A percentile compares a stretch with the other conserved stretches of the same genome.
Evolutionary conservation across 495 filamentous ascomycete species (phyloP).

Genomic region (Penicillium herquei): DNA sequence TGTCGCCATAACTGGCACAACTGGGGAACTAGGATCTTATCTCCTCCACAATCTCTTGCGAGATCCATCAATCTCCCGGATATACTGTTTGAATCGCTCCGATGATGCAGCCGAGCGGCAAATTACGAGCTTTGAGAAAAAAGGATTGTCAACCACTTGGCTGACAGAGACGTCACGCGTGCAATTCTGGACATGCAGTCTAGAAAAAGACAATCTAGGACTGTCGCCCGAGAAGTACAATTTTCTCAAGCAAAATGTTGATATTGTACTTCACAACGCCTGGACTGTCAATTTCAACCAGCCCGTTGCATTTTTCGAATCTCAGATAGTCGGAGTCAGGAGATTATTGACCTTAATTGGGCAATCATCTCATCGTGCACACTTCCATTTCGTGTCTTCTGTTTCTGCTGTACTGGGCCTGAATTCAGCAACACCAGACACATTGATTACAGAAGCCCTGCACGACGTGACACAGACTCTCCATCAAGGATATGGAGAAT

Average conservation of each 20-base stretch:
- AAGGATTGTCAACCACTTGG: not conserved
- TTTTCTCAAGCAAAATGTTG: constrained; percentile 29
- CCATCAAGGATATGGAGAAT: not conserved
- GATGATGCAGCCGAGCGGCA: constrained; percentile 27
- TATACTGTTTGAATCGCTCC: constrained; percentile 38
- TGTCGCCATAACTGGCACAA: constrained; percentile 43
- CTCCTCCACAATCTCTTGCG: constrained; percentile 29
- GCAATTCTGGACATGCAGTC: constrained; percentile 47
- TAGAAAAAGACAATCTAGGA: constrained; percentile 44
- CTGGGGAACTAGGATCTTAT: constrained; percentile 35
- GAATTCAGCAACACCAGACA: not conserved
- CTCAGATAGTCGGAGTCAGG: not conserved
- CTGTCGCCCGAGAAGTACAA: constrained; percentile 35
- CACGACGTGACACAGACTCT: not conserved
- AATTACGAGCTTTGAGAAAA: constrained; percentile 5
- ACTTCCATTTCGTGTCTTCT: not conserved
- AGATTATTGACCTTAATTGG: not conserved
- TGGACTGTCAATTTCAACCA: constrained; percentile 63
- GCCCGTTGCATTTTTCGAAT: constrained; percentile 48
- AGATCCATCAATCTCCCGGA: constrained; percentile 14
- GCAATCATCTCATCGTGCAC: not conserved
- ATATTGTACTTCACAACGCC: constrained; percentile 58
- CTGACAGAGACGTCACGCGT: constrained; percentile 5
- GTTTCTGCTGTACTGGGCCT: not conserved
- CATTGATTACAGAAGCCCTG: not conserved